Evolutionary conservation across 2,329 filamentous ascomycete species (phyloP).

Genomic region (Cladosporium sp.): DNA sequence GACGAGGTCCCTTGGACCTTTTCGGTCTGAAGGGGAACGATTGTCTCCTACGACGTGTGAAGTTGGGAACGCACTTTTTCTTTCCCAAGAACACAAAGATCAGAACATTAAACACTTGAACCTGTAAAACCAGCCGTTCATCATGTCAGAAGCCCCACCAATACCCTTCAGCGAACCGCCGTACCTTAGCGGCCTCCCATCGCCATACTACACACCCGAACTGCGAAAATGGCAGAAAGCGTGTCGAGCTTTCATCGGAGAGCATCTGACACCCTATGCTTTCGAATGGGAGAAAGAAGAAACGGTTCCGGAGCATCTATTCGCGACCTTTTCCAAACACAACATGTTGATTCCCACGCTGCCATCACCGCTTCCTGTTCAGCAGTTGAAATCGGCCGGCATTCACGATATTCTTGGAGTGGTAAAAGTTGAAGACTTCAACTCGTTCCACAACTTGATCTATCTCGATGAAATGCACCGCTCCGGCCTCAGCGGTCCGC

Average conservation of each 20-base stretch:
- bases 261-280: conserved; percentile 59
- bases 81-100: too few species aligned
- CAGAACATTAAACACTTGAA: too few species aligned
- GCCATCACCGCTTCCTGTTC: conserved; percentile 63
- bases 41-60: too few species aligned
- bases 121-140: not conserved
- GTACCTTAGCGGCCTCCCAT: conserved; percentile 66
- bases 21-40: too few species aligned
- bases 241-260: conserved; percentile 61
- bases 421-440: conserved; percentile 68
- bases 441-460: conserved; percentile 66
- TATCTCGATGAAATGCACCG: conserved; percentile 68
- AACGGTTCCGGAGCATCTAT: conserved; percentile 61
- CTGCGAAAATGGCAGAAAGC: conserved; percentile 65
- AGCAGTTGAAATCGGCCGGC: conserved; percentile 62
- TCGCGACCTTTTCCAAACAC: conserved; percentile 57
- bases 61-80: too few species aligned
- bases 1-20: not conserved
- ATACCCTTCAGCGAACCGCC: conserved; percentile 71
- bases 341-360: conserved; percentile 70
- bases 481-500: conserved; percentile 60
- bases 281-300: conserved; percentile 68
- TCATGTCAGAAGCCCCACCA: conserved; percentile 18
- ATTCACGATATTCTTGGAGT: conserved; percentile 64
- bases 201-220: conserved; percentile 64